Conservation (phyloP, 1,284 basidiomycete genomes). For the Xerocomus minutiporus region DNA sequence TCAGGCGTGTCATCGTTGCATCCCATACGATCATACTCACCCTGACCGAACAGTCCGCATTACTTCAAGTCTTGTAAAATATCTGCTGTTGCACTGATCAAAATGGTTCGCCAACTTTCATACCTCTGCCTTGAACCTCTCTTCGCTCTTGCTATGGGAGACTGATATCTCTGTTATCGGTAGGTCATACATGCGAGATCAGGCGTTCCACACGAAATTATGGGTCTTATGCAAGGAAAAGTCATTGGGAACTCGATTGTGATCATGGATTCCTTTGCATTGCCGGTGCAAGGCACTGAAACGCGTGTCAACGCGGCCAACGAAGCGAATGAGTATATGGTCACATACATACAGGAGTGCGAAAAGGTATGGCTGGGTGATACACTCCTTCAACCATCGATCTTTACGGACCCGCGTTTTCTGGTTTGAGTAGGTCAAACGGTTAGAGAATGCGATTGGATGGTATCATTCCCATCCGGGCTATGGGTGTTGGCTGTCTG, state of each 20-base stretch:
- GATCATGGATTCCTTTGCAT: slow-evolving; percentile 93
- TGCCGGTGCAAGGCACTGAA: slow-evolving; percentile 98
- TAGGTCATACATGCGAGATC: slow-evolving; percentile 97
- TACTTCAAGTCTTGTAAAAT: slow-evolving; percentile 95
- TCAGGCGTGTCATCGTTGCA: background rate
- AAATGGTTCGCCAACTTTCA: slow-evolving; percentile 69
- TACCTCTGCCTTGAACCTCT: background rate
- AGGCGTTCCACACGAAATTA: slow-evolving; percentile 96
- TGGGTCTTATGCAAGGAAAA: slow-evolving; percentile 99
- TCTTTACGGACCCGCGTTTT: background rate
- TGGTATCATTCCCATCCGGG: slow-evolving; percentile 99
- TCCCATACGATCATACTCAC: slow-evolving; percentile 3
- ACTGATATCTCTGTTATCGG: background rate
- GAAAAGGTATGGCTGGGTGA: slow-evolving; percentile 53
- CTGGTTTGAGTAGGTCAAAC: slow-evolving; percentile 56
- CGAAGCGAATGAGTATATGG: slow-evolving; percentile 99
- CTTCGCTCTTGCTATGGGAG: background rate
- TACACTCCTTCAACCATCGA: background rate
- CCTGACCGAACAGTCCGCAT: slow-evolving; percentile 58
- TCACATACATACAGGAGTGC: slow-evolving; percentile 80
- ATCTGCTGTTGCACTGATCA: slow-evolving; percentile 92
- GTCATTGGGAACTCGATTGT: slow-evolving; percentile 83
- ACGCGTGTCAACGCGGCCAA: slow-evolving; percentile 95
- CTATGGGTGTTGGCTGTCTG: slow-evolving; percentile 96
- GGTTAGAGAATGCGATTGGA: slow-evolving; percentile 88